Percentiles rank a stretch among this genome's conserved stretches.
Conservation (phyloP, 2,329 filamentous ascomycete species). For the Madurella mycetomatis region DNA sequence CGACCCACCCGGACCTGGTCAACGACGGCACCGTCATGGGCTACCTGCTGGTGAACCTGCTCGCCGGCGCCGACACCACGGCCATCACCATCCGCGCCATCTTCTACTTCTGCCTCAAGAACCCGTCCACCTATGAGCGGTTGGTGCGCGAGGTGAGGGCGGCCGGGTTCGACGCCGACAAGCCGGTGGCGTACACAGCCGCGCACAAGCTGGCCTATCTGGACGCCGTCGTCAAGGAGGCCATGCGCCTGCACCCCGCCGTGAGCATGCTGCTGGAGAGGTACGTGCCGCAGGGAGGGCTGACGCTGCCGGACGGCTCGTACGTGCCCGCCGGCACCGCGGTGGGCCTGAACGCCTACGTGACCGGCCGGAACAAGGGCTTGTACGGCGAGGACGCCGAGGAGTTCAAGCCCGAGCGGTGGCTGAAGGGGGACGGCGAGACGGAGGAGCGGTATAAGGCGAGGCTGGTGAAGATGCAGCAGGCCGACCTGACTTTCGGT, state of each 20-base stretch:
- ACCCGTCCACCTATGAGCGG: conserved; percentile 44
- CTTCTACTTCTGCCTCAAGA: conserved; percentile 58
- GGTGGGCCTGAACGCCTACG: conserved; percentile 36
- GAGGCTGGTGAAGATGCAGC: conserved; percentile 34
- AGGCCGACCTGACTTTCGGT: conserved; percentile 33
- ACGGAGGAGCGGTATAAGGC: conserved; percentile 8
- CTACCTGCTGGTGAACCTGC: conserved; percentile 23
- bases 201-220: conserved; percentile 34
- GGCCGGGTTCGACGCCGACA: conserved; percentile 28
- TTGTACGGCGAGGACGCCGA: conserved; percentile 42
- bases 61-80: conserved; percentile 58
- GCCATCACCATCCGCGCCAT: conserved; percentile 57
- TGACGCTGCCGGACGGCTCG: conserved; percentile 19
- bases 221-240: conserved; percentile 36
- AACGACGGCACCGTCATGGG: conserved; percentile 28
- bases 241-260: conserved; percentile 39
- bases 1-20: conserved; percentile 52
- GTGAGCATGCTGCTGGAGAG: conserved; percentile 27
- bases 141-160: conserved; percentile 52
- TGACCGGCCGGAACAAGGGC: conserved; percentile 33
- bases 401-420: conserved; percentile 43
- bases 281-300: conserved; percentile 22
- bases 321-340: conserved; percentile 18
- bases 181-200: conserved; percentile 20
- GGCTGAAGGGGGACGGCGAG: conserved; percentile 33